Base-by-base conservation (phyloP, 441 rosid species). In the Populus hybrid region DNA sequence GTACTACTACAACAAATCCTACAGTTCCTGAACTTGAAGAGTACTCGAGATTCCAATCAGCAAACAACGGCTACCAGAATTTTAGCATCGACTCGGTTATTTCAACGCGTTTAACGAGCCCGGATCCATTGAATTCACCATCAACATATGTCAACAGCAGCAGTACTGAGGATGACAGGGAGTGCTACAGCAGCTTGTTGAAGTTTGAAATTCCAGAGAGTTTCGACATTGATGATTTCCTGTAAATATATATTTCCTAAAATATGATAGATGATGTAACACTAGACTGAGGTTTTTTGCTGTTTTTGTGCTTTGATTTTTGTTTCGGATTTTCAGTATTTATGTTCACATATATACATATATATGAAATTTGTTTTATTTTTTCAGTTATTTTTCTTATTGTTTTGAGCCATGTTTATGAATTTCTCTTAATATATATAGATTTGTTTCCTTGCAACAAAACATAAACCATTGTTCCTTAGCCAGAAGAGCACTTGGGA, bases 121-220 rank as follows among this genome's bases (percentile, higher is more conserved):
- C 88, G 12, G 87, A 81, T 67, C 89, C 81, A 24, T 69, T 89
- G 86, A 82, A 86, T 73, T 89, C 95, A 28, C 74, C 91, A 14
- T 84, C 91, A 1, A 84, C 89, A 5, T 80, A 82, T 67, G 54
- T 83, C 72, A 87, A 88, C 78, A 75, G 84, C 81, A 73, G 85
- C 84, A 76, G 81, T 76, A 75, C 83, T 6, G 91, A 89, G 70
- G 93, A 88, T 63, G 95, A 95, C 78, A 88, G 78, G 73, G 95
- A 90, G 66, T 86, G 93, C 84, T 88, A 86, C 87, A 91, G 90
- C 83, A 85, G 84, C 84, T 89, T 91, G 80, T 82, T 93, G 57
- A 87, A 93, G 86, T 91, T 95, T 63, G 92, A 87, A 42, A 86
- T 93, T 84, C 95, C 93, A 0, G 92, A 89, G 70, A 82, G 86